A percentile compares a stretch with the other conserved stretches of the same genome.
Conservation (phyloP, 2,329 filamentous ascomycete genomes). For the Fusarium camptoceras region DNA sequence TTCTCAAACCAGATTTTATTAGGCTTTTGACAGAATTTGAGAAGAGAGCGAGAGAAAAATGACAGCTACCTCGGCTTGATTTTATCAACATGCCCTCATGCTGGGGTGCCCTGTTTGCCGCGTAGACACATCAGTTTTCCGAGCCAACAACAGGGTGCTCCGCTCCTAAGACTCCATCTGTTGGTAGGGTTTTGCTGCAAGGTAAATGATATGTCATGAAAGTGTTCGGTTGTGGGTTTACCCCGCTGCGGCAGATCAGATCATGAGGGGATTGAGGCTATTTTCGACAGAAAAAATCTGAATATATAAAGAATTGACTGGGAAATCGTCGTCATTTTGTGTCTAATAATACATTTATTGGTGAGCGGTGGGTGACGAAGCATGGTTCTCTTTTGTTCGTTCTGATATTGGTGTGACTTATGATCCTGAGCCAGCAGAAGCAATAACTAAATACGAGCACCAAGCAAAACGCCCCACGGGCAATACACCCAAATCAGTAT, state of each 20-base stretch:
- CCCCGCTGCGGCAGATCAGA: neutral
- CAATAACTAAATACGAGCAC: neutral
- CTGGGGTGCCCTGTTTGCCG: neutral
- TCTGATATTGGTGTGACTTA: too few relatives aligned
- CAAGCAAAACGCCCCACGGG: neutral
- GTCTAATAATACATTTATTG: too few relatives aligned
- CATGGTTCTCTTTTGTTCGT: too few relatives aligned
- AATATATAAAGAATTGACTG: too few relatives aligned
- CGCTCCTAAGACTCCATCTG: neutral
- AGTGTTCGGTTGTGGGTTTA: neutral
- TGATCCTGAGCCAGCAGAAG: neutral
- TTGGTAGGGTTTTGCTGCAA: neutral
- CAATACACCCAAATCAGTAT: neutral
- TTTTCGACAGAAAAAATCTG: too few relatives aligned
- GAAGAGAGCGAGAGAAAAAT: neutral
- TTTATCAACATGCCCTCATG: neutral
- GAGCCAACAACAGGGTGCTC: neutral
- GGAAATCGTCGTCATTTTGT: too few relatives aligned
- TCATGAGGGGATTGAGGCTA: neutral
- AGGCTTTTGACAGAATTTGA: rapidly evolving
- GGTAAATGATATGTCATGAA: neutral
- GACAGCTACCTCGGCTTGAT: rapidly evolving
- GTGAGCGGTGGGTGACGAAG: too few relatives aligned
- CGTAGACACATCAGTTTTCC: slow-evolving; percentile 4
- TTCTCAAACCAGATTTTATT: rapidly evolving